Base-by-base conservation (phyloP, 2,329 filamentous ascomycete species). In the Neodidymelliopsis sp. region DNA sequence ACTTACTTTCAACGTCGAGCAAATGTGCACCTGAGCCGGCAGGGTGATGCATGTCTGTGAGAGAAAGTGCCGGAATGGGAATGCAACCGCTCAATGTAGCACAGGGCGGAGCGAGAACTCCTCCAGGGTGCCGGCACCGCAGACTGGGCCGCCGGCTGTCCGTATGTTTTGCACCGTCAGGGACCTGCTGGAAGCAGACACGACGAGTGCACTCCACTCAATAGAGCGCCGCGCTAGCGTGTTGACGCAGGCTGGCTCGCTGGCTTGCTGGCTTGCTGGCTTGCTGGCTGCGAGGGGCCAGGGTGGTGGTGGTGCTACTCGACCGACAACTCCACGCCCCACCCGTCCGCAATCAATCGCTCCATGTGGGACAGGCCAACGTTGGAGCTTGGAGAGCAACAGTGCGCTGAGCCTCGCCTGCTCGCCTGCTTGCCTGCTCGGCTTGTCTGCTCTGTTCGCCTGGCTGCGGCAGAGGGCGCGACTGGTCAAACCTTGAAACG, bases 41-140 rank as follows among this genome's bases (percentile, higher is more conserved):
- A 27, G 43, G 38, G 25, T 31, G 53, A 49, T 42, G 49, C 29
- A 23, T 46, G 50, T 43, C 40, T 38, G 40, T 23, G 34, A 43
- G 51, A 49, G 42, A 53, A 18, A 13, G 23, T 18, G 35, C 35
- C 39, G 44, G 50, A 50, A 46, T 18, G 51, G 54, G 44, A 54
- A 55, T 54, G 53, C 53, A 54, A 36, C 56, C 54, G 58, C 52
- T 38, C 18, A 33, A 42, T 24, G 59, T 59, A 49, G 58, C 45
- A 64, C 59, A 33, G 35, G 38, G 40, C 48, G 34, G 55, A 57
- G 45, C 33, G 51, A 59, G 46, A 49, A 50, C 28, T 47, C 46
- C 47, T 15, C 30, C 31, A 51, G 60, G 59, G 65, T 65, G 66
- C 59, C 62, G 65, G 65, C 63, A 59, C 59, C 52, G 55, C 50